A percentile compares a stretch with the other conserved stretches of the same genome.
phyloP scores from a whole-genome alignment of 305 asterid genomes.

The Plantago rigida region DNA sequence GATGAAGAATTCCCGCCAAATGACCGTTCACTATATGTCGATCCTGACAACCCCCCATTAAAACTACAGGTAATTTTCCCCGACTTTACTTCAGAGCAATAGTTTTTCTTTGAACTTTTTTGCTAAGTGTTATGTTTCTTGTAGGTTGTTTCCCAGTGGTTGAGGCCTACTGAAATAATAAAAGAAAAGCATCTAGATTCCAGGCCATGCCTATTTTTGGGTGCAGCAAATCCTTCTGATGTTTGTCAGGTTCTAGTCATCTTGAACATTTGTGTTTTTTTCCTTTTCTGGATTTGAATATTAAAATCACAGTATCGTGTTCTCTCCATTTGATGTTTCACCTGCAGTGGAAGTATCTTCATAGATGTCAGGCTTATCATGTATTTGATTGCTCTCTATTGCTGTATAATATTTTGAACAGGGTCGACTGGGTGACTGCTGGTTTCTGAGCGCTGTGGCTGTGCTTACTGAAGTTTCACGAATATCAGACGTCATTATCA shows the following conservation, averaged over 20 bases:
- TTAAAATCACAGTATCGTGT: not conserved
- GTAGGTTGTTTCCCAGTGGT: constrained; percentile 88
- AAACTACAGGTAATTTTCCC: constrained; percentile 59
- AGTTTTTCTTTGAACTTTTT: not conserved
- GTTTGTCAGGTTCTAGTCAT: constrained; percentile 82
- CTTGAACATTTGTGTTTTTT: constrained; percentile 10
- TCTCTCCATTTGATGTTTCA: not conserved
- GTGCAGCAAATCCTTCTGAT: constrained; percentile 89
- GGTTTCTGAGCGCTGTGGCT: constrained; percentile 99
- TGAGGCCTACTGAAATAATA: constrained; percentile 87
- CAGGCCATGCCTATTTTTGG: constrained; percentile 76
- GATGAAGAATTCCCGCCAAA: constrained; percentile 98
- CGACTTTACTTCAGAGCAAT: constrained; percentile 8
- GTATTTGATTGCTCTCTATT: constrained; percentile 12
- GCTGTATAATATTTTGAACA: constrained; percentile 30
- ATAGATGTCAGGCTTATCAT: constrained; percentile 11
- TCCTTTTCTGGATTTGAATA: not conserved
- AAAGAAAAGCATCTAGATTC: constrained; percentile 65
- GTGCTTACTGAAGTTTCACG: constrained; percentile 89
- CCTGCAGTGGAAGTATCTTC: not conserved
- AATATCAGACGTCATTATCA: constrained; percentile 88
- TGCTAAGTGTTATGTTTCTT: constrained; percentile 14
- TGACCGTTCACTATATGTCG: constrained; percentile 80
- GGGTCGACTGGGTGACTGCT: constrained; percentile 98
- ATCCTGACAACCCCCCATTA: constrained; percentile 73